Evolutionary conservation across 345 rosid species (phyloP), one percentile per base, ranked within the genome.

Genomic region (Aquilaria malaccensis): DNA sequence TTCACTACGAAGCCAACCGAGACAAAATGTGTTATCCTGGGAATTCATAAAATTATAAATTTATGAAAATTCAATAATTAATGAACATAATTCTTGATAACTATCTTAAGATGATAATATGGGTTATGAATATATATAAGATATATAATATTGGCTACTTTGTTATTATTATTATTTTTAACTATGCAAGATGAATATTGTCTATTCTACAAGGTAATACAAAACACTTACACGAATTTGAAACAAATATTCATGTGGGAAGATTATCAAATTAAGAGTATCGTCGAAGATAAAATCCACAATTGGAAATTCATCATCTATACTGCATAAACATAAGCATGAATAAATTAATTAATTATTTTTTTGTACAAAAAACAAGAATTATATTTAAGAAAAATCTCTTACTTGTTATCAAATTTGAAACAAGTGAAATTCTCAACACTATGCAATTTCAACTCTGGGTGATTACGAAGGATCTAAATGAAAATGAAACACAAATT

Each of bases 211-310:
- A 22, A 22, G 22, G 22, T 48, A 50, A 58, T 9, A 13, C 1
- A 9, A n/a, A 30, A 14, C 7, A 62, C 77, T 76, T 65, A 72
- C 80, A 50, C 65, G 11, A 55, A 72, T 59, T 64, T 68, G 61
- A 63, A 76, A 76, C 47, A 76, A 56, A 62, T 76, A 76, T 29
- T 76, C 80, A 32, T 61, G 76, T 54, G 80, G 74, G 68, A 68
- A 46, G 45, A 76, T 76, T 43, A 74, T 58, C 74, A 76, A 51
- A 41, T 58, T 69, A 60, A 76, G 74, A 10, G 71, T 57, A 13
- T 45, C 66, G 1, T 69, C 63, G 37, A 76, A 76, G 55, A 65
- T 73, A 41, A 76, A 59, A 55, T 55, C 70, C 31, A 76, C 77
- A 54, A 45, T 50, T 9, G 80, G 80, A 62, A 76, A 76, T 66